Base-by-base conservation (phyloP, 2,329 filamentous ascomycete genomes). In the Berkeleyomyces basicola region DNA sequence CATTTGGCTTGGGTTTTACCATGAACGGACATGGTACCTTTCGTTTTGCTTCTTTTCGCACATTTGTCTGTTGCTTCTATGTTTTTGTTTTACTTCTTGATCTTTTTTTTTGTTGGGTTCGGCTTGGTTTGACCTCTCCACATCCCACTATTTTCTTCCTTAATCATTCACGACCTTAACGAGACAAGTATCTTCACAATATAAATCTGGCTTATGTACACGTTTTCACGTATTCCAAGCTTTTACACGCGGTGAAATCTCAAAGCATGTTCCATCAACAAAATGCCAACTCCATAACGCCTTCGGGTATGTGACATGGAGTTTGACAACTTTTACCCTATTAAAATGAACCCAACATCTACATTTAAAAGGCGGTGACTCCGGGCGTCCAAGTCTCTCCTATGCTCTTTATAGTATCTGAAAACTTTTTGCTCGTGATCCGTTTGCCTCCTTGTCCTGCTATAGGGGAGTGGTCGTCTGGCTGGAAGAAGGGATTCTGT, bases 401-500 rank as follows among this genome's bases (percentile, higher is more conserved):
- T 72, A 99, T 93, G 67, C 86, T 79, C 71, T 86, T 84, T 71
- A 99, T 85, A 69, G 96, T 90, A 14, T 83, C 82, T 59, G 84
- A 80, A 72, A 99, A 99, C 71, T 78, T 84, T 68, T 80, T 82
- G 72, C 90, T 96, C 61, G 83, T 87, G 67, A 97, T 96, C 70
- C 85, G 85, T 71, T 84, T 81, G 2, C 82, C 82, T 0, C 79
- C 78, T 36, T 72, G 72, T 0, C 79, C 80, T 0, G 72, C 72
- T 3, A 76, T 71, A 58, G 86, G 87, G 66, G 81, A 81, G 72
- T 91, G 85, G 69, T 92, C 87, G 70, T 96, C 90, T 7, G 92
- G 92, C 57, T 87, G 84, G 73, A 91, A 97, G 74, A 99, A 99
- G 0, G 92, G 92, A 70, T 99, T 97, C 74, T 96, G 87, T 67